A percentile compares a stretch with the other conserved stretches of the same genome.
phyloP scores from a whole-genome alignment of 148 eudicot species.

The Bassia scoparia region DNA sequence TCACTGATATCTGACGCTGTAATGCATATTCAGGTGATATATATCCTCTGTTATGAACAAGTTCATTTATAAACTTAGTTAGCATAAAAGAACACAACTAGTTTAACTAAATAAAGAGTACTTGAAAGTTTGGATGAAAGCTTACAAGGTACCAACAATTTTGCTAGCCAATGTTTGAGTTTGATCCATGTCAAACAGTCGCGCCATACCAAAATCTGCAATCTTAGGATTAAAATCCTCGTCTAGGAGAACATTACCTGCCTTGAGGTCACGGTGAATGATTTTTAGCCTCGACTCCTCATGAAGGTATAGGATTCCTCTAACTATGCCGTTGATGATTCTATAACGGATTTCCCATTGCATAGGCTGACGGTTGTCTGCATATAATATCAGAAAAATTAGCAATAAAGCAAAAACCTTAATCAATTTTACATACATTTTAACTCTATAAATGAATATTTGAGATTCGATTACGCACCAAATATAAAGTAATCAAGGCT shows the following conservation, averaged over 20 bases:
- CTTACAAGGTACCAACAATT: constrained; percentile 32
- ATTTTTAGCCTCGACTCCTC: constrained; percentile 30
- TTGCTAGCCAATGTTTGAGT: constrained; percentile 24
- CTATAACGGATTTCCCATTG: constrained; percentile 23
- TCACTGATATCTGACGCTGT: constrained; percentile 23
- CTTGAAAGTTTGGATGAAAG: no score
- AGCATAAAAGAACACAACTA: neutral
- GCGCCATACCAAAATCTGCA: constrained; percentile 40
- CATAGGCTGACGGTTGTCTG: constrained; percentile 21
- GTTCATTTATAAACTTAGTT: neutral
- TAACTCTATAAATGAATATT: neutral
- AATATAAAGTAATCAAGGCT: constrained; percentile 16
- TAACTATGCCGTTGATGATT: constrained; percentile 32
- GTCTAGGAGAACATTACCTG: constrained; percentile 31
- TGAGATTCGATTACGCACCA: neutral
- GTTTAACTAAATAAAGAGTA: no score
- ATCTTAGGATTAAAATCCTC: constrained; percentile 34
- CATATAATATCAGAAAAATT: neutral
- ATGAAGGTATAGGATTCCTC: constrained; percentile 35
- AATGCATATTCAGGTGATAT: constrained; percentile 31
- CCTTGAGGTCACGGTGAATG: constrained; percentile 37
- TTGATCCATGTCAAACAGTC: constrained; percentile 21
- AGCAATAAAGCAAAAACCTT: neutral
- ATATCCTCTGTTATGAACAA: constrained; percentile 22
- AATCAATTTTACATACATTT: neutral